These are phyloP conservation scores for Neobulgaria alba DNA, from an alignment of 2,329 filamentous ascomycete species.

Conservation along the genomic window DNA sequence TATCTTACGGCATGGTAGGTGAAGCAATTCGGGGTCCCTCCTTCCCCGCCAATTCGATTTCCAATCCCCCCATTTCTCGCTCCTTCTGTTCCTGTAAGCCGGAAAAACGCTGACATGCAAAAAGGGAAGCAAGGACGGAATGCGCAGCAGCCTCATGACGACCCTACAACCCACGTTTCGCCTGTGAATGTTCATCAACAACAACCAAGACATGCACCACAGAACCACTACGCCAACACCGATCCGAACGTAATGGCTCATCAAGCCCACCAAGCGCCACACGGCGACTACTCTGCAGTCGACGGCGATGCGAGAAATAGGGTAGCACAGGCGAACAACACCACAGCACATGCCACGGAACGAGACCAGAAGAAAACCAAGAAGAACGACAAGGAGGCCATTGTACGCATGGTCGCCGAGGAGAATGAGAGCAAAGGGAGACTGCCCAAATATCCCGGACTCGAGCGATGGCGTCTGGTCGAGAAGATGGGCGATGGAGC, in stretches of 20 bases:
- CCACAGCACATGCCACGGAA: conserved; percentile 53
- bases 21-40: neutral
- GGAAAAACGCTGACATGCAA: conserved; percentile 29
- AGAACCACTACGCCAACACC: conserved; percentile 43
- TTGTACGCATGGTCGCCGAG: conserved; percentile 82
- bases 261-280: conserved; percentile 40
- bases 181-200: conserved; percentile 56
- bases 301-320: conserved; percentile 55
- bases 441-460: conserved; percentile 75
- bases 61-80: conserved; percentile 1
- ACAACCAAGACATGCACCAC: conserved; percentile 34
- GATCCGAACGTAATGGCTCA: conserved; percentile 53
- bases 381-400: conserved; percentile 54
- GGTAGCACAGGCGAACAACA: conserved; percentile 58
- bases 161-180: conserved; percentile 38
- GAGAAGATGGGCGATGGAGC: conserved; percentile 99
- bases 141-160: conserved; percentile 48
- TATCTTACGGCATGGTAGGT: conserved; percentile 82
- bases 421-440: conserved; percentile 81
- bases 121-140: conserved; percentile 79
- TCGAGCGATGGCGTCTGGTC: conserved; percentile 76
- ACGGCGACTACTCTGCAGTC: conserved; percentile 53
- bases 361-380: conserved; percentile 42
- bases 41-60: conserved; percentile 4
- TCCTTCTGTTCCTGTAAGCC: conserved; percentile 5